A percentile compares a stretch with the other conserved stretches of the same genome.
Evolutionary conservation across 805 yeast genomes (phyloP).

Genomic region (Clavispora carvajalis): DNA sequence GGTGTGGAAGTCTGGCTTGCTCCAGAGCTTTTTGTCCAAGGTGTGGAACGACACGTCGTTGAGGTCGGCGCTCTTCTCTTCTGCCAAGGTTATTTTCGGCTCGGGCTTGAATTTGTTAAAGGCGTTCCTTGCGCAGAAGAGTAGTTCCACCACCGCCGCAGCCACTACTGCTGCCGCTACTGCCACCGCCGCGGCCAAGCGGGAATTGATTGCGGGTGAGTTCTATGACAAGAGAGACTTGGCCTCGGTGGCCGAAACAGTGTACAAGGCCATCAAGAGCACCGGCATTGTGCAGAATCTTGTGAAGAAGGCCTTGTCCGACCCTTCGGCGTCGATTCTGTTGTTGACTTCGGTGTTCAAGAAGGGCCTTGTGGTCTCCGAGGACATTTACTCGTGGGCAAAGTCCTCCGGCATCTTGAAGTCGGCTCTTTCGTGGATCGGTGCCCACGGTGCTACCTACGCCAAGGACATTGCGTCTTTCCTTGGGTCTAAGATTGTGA

Average conservation of each 20-base stretch:
- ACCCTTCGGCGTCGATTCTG: conserved; percentile 30
- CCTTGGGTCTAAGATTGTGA: conserved; percentile 21
- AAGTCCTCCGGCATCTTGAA: conserved; percentile 31
- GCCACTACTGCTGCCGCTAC: conserved; percentile 15
- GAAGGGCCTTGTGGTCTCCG: conserved; percentile 27
- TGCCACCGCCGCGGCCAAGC: conserved; percentile 14
- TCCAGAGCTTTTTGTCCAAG: conserved; percentile 26
- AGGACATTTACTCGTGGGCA: conserved; percentile 35
- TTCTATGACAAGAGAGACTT: conserved; percentile 35
- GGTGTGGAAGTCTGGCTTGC: conserved; percentile 37
- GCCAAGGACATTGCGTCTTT: conserved; percentile 20
- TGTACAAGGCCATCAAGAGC: conserved; percentile 26
- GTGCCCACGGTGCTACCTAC: conserved; percentile 23
- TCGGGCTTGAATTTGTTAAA: conserved; percentile 26
- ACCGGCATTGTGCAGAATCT: conserved; percentile 31
- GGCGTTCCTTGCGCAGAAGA: conserved; percentile 13
- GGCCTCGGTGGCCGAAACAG: conserved; percentile 20
- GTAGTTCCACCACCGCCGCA: conserved; percentile 9
- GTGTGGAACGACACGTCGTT: conserved; percentile 29
- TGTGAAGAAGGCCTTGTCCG: conserved; percentile 29
- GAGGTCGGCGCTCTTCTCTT: conserved; percentile 27
- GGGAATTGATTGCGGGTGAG: conserved; percentile 18
- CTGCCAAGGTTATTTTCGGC: conserved; percentile 30
- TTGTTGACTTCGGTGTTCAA: conserved; percentile 30
- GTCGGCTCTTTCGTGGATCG: conserved; percentile 21